Percentiles rank a stretch among this genome's conserved stretches.
These are phyloP conservation scores for Athelia psychrophila DNA, from an alignment of 1,284 basidiomycete species.

Conservation along the genomic window DNA sequence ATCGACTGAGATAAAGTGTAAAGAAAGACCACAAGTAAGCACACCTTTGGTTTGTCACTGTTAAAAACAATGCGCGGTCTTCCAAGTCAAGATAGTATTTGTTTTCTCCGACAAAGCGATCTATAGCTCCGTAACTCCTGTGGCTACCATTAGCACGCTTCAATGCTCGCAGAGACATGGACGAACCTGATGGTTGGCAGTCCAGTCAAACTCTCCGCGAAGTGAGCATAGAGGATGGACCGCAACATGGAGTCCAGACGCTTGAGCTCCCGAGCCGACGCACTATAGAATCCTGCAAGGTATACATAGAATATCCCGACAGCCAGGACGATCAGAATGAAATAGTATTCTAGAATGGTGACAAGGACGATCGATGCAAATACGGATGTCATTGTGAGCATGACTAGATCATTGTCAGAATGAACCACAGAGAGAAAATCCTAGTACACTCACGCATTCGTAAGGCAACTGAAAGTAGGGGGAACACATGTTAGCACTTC, in stretches of 20 bases:
- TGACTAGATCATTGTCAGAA: constrained; percentile 32
- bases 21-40: constrained; percentile 9
- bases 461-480: constrained; percentile 50
- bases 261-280: constrained; percentile 71
- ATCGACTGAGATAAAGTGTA: constrained; percentile 4
- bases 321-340: constrained; percentile 53
- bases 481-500: constrained; percentile 15
- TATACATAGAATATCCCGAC: constrained; percentile 52
- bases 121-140: constrained; percentile 62
- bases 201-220: constrained; percentile 78
- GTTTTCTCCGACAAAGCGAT: constrained; percentile 66
- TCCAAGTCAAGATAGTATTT: constrained; percentile 75
- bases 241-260: constrained; percentile 65
- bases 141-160: too few species aligned
- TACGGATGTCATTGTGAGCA: constrained; percentile 48
- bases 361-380: constrained; percentile 64
- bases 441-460: constrained; percentile 48
- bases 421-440: constrained; percentile 2
- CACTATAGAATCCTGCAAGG: constrained; percentile 60
- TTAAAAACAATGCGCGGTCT: constrained; percentile 60
- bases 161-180: too few species aligned
- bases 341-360: constrained; percentile 69
- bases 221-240: constrained; percentile 75
- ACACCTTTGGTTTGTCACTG: constrained; percentile 60
- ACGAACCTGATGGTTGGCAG: constrained; percentile 58